Evolutionary conservation across 352 stramenopile species (phyloP).

Genomic region (Paralagenidium karlingii): DNA sequence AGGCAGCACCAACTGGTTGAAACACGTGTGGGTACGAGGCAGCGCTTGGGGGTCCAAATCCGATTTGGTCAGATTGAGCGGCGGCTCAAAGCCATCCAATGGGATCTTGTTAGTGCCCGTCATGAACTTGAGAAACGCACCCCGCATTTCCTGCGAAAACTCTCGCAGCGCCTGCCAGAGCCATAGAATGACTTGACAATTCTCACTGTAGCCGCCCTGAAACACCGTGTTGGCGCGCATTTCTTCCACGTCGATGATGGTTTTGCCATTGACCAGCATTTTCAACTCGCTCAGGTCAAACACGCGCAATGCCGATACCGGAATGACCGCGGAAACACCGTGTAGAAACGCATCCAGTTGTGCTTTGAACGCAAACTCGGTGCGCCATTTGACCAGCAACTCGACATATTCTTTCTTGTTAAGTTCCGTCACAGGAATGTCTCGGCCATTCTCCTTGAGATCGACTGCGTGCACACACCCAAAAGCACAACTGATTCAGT

Average conservation of each 20-base stretch:
- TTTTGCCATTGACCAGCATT: conserved; percentile 42
- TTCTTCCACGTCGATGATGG: conserved; percentile 72
- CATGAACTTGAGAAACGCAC: conserved; percentile 74
- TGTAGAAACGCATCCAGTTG: conserved; percentile 46
- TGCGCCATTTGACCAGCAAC: conserved; percentile 47
- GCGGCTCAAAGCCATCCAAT: conserved; percentile 76
- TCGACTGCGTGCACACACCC: conserved; percentile 23
- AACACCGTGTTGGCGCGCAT: conserved; percentile 66
- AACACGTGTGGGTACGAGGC: conserved; percentile 73
- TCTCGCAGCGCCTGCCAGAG: conserved; percentile 74
- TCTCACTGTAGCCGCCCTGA: conserved; percentile 67
- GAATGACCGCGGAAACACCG: conserved; percentile 40
- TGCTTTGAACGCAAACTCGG: conserved; percentile 26
- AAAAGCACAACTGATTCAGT: too few relatives aligned
- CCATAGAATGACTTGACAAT: conserved; percentile 66
- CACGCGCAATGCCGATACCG: conserved; percentile 16
- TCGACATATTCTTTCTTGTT: conserved; percentile 74
- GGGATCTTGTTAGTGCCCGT: conserved; percentile 76
- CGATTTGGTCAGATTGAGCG: conserved; percentile 74
- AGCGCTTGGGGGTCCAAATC: conserved; percentile 55
- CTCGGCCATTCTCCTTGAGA: conserved; percentile 46
- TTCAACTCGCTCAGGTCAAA: conserved; percentile 36
- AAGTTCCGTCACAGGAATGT: conserved; percentile 49
- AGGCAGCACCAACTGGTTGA: conserved; percentile 82
- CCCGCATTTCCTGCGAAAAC: conserved; percentile 40